Evolutionary conservation across 352 stramenopile species (phyloP), one percentile per base, ranked within the genome.

Genomic region (Phytophthora hybrid): DNA sequence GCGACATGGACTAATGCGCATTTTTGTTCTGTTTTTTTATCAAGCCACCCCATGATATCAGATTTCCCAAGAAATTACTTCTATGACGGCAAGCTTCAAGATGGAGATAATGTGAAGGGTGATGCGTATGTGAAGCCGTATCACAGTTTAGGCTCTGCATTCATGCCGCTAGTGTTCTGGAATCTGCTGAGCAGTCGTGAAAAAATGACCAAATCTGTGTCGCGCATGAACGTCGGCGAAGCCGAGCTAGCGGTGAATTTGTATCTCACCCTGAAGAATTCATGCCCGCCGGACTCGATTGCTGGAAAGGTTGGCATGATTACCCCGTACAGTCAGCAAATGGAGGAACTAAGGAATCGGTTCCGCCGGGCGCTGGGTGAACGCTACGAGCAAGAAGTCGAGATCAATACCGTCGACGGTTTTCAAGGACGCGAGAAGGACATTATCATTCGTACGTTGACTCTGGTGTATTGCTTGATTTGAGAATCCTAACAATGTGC

Each of bases 361-460:
- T 97, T 97, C 51, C 76, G 76, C 3, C 73, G 71, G 18, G 71
- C 77, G 11, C 75, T 95, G 14, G 89, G 87, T n/a, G 83, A 94
- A 13, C 81, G 78, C 4, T 97, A 82, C 51, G 81, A 93, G 29
- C 74, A 88, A 72, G 90, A 97, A 54, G 87, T 98, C 3, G 93
- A 98, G 77, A 93, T 98, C 78, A 98, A 97, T 67, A 98, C 92
- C 3, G 93, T 98, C 41, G 93, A 98, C 49, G 94, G 93, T 5
- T 97, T 98, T 59, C 93, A 98, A 74, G 93, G 92, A n/a, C 84
- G 91, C 44, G 91, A 97, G 49, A 97, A 97, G 73, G 91, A 97
- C 63, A 95, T 97, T 68, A 97, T 97, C 73, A 97, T 97, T 61
- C 66, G 90, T 96, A 87, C 47, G 85, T 92, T 21, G 46, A 18